Evolutionary conservation across 1,139 yeast genomes (phyloP), one percentile per base, ranked within the genome.

Genomic region (Neolecta irregularis): DNA sequence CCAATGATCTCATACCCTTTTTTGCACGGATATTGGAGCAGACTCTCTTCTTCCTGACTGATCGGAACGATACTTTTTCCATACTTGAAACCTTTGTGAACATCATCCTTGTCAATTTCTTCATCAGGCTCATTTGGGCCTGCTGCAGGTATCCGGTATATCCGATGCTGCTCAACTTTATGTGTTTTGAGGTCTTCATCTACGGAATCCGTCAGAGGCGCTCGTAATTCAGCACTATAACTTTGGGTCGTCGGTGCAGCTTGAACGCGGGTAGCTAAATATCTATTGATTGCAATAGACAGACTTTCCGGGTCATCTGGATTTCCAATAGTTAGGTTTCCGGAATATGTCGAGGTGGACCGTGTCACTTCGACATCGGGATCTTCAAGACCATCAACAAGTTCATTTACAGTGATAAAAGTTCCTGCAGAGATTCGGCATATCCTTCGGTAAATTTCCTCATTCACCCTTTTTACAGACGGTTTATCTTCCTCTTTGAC

Each of bases 1-100:
- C 83, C 83, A 23, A 79, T 47, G 3, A 83, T 59, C 49, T 75
- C 81, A 18, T 80, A 49, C 0, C 74, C 72, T 0, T 72, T 61
- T 2, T 44, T 38, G 0, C 71, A 60, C 2, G 56, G 51, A 20
- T 71, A 61, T n/a, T 52, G 54, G 12, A 70, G 51, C 1, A 60
- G 55, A 15, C 60, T 58, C 18, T 62, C 60, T 23, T 74, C 55
- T 2, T 64, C 62, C 1, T 60, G 54, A 8, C 69, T 61, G 8
- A 70, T 45, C 1, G 69, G 65, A 3, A 70, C 62, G n/a, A 67
- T 56, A 20, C 69, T 67, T n/a, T 70, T 60, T 5, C 93, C 88
- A 48, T 74, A 80, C 44, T 69, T 64, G 52, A 70, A 80, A 0
- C 80, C 92, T 21, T 60, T 61, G 4, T 56, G 54, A 6, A 61